Evolutionary conservation across 2,329 filamentous ascomycete genomes (phyloP), one percentile per base, ranked within the genome.

Genomic region (Talaromyces piceae): DNA sequence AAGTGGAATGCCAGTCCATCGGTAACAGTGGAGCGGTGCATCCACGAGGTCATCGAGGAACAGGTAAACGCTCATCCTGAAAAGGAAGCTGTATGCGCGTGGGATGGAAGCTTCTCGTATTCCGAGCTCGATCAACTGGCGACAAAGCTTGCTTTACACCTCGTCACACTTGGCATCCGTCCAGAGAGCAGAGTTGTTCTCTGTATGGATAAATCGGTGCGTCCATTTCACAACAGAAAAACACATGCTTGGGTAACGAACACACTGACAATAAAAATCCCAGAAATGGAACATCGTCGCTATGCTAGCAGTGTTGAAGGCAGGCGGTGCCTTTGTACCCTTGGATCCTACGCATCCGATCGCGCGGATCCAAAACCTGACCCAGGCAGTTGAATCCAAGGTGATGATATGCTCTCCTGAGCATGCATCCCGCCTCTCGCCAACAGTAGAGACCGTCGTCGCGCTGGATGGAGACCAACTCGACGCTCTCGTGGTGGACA

Each of bases 1-100:
- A 71, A 73, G 4, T 80, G 79, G 66, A 79, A 77, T 47, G 73
- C 73, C 56, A 71, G 73, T 26, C 61, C 65, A 1, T 69, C 70
- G 2, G 59, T 67, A 30, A 62, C 61, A 1, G 67, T 72, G 1
- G 67, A 73, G 4, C 66, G 47, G 27, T 51, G 52, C n/a, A 54
- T 54, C 23, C 47, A 54, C 23, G 22, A 31, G 12, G 16, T 54
- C 1, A 50, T 54, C 23, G 45, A 54, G 37, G 48, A 47, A 16
- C 52, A 51, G 18, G 52, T 41, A 5, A 22, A 44, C 30, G 1
- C 27, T n/a, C 39, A 47, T 3, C 61, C 64, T 1, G 54, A 65
- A 37, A 49, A 59, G 5, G 45, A 58, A 18, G 68, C 68, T 13
- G 54, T 70, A 16, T 50, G 48, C 11, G 59, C 64, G n/a, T 63